These are phyloP conservation scores for Termitomyces sp. DNA, from an alignment of 768 basidiomycete species.

Conservation along the genomic window DNA sequence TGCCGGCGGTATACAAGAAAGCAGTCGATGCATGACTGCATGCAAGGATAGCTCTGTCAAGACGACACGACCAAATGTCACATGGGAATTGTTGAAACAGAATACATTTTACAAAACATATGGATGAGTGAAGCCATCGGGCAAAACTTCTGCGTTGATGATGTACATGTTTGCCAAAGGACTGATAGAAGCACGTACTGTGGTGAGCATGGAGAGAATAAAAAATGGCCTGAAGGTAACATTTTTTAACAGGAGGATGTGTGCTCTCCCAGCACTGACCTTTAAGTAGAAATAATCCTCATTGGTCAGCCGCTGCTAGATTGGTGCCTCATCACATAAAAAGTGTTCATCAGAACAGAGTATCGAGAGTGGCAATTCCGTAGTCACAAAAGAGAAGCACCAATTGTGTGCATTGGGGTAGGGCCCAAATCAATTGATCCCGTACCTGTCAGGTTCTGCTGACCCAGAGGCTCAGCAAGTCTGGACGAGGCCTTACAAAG, in stretches of 20 bases:
- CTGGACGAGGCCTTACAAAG: too few species aligned
- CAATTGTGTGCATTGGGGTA: too few species aligned
- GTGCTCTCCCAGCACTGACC: not conserved
- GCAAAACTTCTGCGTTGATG: not conserved
- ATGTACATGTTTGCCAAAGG: not conserved
- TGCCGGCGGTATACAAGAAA: too few species aligned
- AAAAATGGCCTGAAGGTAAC: not conserved
- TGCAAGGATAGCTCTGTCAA: not conserved
- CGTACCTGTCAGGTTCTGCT: too few species aligned
- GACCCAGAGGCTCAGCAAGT: too few species aligned
- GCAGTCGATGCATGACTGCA: not conserved
- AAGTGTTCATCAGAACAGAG: too few species aligned
- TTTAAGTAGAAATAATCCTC: not conserved
- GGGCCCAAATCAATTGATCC: too few species aligned
- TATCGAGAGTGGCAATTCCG: too few species aligned
- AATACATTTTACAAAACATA: too few species aligned
- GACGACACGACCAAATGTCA: not conserved
- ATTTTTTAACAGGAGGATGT: not conserved
- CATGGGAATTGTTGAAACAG: too few species aligned
- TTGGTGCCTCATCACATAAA: too few species aligned
- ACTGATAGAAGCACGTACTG: not conserved
- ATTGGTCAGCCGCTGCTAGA: not conserved
- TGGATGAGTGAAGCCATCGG: slow-evolving; percentile 1
- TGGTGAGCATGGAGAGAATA: not conserved
- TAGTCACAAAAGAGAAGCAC: too few species aligned